Evolutionary conservation across 768 basidiomycete genomes (phyloP).

Genomic region (Tulasnella sp.): DNA sequence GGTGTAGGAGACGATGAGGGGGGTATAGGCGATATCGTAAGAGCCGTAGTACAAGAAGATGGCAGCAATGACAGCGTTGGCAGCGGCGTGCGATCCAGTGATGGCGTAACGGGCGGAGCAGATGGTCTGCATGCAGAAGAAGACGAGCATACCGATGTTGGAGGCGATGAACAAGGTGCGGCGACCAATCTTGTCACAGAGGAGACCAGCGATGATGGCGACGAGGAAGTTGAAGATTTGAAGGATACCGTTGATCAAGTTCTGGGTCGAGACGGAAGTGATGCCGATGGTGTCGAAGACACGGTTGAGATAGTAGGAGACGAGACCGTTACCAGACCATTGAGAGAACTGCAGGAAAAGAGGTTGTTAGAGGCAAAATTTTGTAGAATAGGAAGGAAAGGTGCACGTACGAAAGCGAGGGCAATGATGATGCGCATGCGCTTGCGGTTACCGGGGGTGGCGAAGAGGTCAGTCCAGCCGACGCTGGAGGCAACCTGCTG

Average conservation of each 20-base stretch:
- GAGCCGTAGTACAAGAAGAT: conserved; percentile 73
- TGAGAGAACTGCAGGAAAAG: conserved; percentile 34
- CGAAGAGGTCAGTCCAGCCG: conserved; percentile 58
- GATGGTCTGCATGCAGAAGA: conserved; percentile 43
- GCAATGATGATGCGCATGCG: conserved; percentile 58
- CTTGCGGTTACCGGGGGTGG: conserved; percentile 57
- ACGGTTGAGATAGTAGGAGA: conserved; percentile 57
- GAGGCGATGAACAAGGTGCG: conserved; percentile 45
- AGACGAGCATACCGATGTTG: conserved; percentile 23
- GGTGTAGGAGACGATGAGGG: conserved; percentile 77
- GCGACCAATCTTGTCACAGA: conserved; percentile 57
- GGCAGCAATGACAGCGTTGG: conserved; percentile 64
- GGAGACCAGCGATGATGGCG: conserved; percentile 44
- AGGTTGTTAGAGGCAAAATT: background rate
- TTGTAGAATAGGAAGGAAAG: background rate
- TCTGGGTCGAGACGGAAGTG: conserved; percentile 31
- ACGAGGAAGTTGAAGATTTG: conserved; percentile 70
- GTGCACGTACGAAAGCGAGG: conserved; percentile 12
- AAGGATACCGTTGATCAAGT: conserved; percentile 77
- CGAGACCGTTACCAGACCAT: conserved; percentile 53
- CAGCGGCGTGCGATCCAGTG: conserved; percentile 23
- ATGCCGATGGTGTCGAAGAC: conserved; percentile 39
- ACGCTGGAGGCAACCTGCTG: conserved; percentile 43
- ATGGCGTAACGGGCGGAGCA: conserved; percentile 35
- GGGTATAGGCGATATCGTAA: conserved; percentile 78